Evolutionary conservation across 352 stramenopile genomes (phyloP), one percentile per base, ranked within the genome.

Genomic region (Saprolegnia diclina): DNA sequence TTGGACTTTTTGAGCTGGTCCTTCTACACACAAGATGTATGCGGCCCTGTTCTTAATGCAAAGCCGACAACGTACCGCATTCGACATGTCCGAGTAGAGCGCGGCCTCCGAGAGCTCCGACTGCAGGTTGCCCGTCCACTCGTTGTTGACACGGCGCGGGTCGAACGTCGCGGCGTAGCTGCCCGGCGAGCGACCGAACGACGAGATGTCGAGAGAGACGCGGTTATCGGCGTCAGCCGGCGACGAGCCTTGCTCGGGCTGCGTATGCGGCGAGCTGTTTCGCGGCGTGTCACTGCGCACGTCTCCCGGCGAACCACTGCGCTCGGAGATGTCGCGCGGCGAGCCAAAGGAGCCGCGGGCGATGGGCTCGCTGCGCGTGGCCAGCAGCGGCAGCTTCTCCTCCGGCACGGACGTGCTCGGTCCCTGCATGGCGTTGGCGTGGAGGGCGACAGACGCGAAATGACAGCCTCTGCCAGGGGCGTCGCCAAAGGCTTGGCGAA

Each of bases 1-100:
- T 94, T 94, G 65, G 81, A 65, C 14, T 82, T 77, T 67, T 94
- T 94, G 38, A 90, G 79, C 32, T 84, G 65, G 75, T 92, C 84
- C 5, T 72, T 66, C 57, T 66, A 48, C n/a, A 13, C 9, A 48
- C n/a, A 64, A 54, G 21, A 24, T 29, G 29, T 21, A 64, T 35
- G 29, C 29, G 29, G 2, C 29, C 2, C 29, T 35, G 29, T 35
- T 5, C n/a, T n/a, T n/a, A n/a, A n/a, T n/a, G 26, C 11, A 6
- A 5, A 10, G 18, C 11, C 21, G 22, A 40, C 26, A 4, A 63
- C 55, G 44, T 55, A 66, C 57, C 14, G 50, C 21, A 13, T 66
- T 66, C 13, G 38, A 55, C 5, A 19, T 9, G 21, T 66, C 57
- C 19, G 57, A 22, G 57, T 54, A 66, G 19, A 66, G 42, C 22